These are phyloP conservation scores for Penicillium argentinense DNA, from an alignment of 495 filamentous ascomycete species.

Conservation along the genomic window DNA sequence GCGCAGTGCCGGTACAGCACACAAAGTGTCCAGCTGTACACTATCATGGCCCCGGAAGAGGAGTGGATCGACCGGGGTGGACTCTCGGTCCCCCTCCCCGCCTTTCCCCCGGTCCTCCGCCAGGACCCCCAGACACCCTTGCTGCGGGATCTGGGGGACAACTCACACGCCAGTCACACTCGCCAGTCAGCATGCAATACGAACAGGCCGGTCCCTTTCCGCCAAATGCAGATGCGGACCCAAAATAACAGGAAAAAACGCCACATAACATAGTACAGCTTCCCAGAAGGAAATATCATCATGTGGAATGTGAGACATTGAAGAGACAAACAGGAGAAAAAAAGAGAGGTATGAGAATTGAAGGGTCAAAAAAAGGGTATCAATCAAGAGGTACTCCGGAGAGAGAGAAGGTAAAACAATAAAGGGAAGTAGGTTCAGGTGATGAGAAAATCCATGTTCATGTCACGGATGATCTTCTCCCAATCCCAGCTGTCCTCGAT, in stretches of 20 bases:
- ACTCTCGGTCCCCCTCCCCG: background rate
- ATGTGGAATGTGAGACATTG: slow-evolving; percentile 11
- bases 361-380: slow-evolving; percentile 8
- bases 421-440: slow-evolving; percentile 45
- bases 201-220: slow-evolving; percentile 7
- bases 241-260: slow-evolving; percentile 16
- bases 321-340: slow-evolving; percentile 9
- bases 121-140: slow-evolving; percentile 1
- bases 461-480: slow-evolving; percentile 73
- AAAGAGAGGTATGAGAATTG: background rate
- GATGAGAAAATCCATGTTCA: slow-evolving; percentile 82
- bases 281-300: slow-evolving; percentile 15
- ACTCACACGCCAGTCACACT: background rate
- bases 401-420: background rate
- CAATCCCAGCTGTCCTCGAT: slow-evolving; percentile 85
- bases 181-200: slow-evolving; percentile 5
- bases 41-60: background rate
- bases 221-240: slow-evolving; percentile 19
- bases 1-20: background rate
- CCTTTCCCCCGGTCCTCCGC: background rate
- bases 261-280: slow-evolving; percentile 24
- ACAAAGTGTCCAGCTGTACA: background rate
- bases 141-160: background rate
- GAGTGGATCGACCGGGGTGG: background rate
- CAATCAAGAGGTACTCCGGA: slow-evolving; percentile 1